These are phyloP conservation scores for Ophiocordyceps camponoti-rufipedis DNA, from an alignment of 2,329 filamentous ascomycete species.

Conservation along the genomic window DNA sequence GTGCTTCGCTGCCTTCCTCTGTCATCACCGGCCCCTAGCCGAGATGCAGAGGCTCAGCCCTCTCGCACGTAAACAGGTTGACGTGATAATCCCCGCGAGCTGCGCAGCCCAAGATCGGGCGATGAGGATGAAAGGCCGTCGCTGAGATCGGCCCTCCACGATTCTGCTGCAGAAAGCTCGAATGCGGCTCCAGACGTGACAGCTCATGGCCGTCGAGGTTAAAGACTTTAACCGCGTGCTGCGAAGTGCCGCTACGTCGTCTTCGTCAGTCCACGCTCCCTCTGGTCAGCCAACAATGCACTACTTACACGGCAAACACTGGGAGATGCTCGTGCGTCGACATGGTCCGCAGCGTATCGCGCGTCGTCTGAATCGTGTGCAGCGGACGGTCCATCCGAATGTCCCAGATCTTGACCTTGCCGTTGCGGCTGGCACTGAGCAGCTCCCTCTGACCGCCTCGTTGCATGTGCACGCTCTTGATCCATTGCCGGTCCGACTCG, in stretches of 20 bases:
- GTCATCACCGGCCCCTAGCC: slow-evolving; percentile 8
- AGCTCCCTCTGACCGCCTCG: slow-evolving; percentile 85
- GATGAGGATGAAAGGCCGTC: slow-evolving; percentile 89
- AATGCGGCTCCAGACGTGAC: slow-evolving; percentile 76
- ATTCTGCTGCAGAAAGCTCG: slow-evolving; percentile 68
- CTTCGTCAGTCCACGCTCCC: slow-evolving; percentile 1
- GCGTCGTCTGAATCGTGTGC: slow-evolving; percentile 55
- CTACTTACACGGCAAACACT: slow-evolving; percentile 76
- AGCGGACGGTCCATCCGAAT: slow-evolving; percentile 71
- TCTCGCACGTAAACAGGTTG: slow-evolving; percentile 65
- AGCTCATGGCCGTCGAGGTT: slow-evolving; percentile 70
- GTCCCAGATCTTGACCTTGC: slow-evolving; percentile 92
- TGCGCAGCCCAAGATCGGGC: slow-evolving; percentile 76
- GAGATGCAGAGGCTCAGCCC: slow-evolving; percentile 17
- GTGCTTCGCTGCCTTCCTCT: not conserved
- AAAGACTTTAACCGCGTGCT: slow-evolving; percentile 79
- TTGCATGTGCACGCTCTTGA: slow-evolving; percentile 93
- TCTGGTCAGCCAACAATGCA: too few relatives aligned
- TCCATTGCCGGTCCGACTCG: slow-evolving; percentile 70
- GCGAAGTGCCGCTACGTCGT: slow-evolving; percentile 56
- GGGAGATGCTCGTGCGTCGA: slow-evolving; percentile 93
- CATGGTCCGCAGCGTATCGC: slow-evolving; percentile 62
- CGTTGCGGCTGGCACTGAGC: slow-evolving; percentile 76
- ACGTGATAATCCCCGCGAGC: slow-evolving; percentile 78
- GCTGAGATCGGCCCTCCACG: slow-evolving; percentile 68